These are phyloP conservation scores for Dryadomyces quercivorus DNA, from an alignment of 2,329 filamentous ascomycete genomes.

Conservation along the genomic window DNA sequence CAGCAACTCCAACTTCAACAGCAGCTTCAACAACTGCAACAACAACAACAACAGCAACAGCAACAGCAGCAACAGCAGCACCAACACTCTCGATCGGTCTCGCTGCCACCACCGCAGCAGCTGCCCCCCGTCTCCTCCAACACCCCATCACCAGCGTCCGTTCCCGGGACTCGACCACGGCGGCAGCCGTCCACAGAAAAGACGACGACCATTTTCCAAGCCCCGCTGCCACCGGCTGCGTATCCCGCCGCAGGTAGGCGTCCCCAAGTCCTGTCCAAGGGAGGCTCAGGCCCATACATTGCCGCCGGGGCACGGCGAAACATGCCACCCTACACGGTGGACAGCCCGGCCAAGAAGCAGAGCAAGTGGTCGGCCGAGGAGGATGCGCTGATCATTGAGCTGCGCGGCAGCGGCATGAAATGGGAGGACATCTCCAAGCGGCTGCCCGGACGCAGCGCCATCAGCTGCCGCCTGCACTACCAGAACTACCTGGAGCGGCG, in stretches of 20 bases:
- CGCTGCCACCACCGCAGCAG: slow-evolving; percentile 17
- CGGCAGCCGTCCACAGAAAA: not conserved
- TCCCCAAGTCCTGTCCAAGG: not conserved
- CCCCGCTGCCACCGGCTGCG: not conserved
- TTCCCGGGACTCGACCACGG: slow-evolving; percentile 14
- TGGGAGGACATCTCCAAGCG: slow-evolving; percentile 97
- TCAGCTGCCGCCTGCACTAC: slow-evolving; percentile 89
- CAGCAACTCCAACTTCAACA: not conserved
- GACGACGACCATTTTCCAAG: slow-evolving; percentile 2
- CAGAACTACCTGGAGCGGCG: slow-evolving; percentile 93
- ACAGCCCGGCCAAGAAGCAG: slow-evolving; percentile 79
- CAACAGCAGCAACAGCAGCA: not conserved
- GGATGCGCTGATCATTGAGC: slow-evolving; percentile 84
- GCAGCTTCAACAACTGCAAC: not conserved
- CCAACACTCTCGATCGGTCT: slow-evolving; percentile 22
- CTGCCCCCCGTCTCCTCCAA: slow-evolving; percentile 9
- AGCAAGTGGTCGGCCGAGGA: slow-evolving; percentile 95
- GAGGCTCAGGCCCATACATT: not conserved
- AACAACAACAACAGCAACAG: not conserved
- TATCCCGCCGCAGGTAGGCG: not conserved
- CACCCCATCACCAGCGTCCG: slow-evolving; percentile 24
- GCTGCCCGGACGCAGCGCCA: slow-evolving; percentile 79
- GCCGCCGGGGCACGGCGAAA: slow-evolving; percentile 28
- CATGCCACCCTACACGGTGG: slow-evolving; percentile 40
- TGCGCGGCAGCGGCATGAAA: slow-evolving; percentile 86